Base-by-base conservation (phyloP, 495 filamentous ascomycete species). In the Cercophora sp. region DNA sequence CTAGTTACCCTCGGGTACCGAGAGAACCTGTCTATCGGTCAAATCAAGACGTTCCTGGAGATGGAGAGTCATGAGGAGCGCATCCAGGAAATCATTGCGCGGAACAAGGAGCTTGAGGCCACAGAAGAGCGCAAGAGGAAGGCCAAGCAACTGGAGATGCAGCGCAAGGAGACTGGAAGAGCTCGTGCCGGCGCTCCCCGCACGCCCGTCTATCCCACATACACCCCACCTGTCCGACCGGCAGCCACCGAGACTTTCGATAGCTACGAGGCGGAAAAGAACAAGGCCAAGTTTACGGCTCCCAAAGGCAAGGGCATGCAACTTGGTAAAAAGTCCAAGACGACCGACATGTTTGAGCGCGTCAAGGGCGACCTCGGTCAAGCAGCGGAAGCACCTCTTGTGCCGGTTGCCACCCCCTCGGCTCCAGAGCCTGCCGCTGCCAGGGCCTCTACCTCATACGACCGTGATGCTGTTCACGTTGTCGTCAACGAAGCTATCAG, bases 11-110 rank as follows among this genome's bases (percentile, higher is more conserved):
- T 94, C 59, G 93, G 93, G 5, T 97, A 98, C 68, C 72, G 94
- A 64, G 93, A 98, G 75, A 98, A 97, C 63, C 75, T 97, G 47
- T 91, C 91, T 20, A 77, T 97, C 26, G 85, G 81, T 61, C 93
- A 98, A 74, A 96, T 98, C 73, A 96, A 92, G 79, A 96, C 93
- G 0, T 98, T 98, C 75, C 62, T 98, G 58, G 93, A 97, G 67
- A 98, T 98, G 93, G 94, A 97, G 73, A 90, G 85, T 71, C 93
- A 97, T 62, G 94, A 98, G 72, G 93, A 97, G 78, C 83, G 93
- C 61, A 96, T 98, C 51, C 93, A 96, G 64, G 91, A 96, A 65
- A 96, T 96, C 36, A 96, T 96, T 67, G 88, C 92, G 50, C 79
- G 89, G 84, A 98, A 98, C 78, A 98, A 98, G 79, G 93, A 98